Evolutionary conservation across 768 basidiomycete genomes (phyloP).

Genomic region (Amyloporia xantha): DNA sequence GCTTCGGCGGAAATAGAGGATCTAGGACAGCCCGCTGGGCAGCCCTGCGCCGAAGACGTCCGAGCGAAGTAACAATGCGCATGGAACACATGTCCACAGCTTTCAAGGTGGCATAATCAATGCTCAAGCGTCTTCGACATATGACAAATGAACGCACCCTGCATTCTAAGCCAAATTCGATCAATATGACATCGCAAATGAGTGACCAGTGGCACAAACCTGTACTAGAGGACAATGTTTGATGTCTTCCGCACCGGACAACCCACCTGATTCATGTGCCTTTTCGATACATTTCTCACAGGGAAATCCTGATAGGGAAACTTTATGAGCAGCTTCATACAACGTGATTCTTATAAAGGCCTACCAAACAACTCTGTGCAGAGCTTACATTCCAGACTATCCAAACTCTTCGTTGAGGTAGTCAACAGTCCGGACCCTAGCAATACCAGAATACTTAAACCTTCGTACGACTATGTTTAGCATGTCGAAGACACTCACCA

Average conservation of each 20-base stretch:
- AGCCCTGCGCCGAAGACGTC: background rate
- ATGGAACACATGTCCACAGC: constrained; percentile 3
- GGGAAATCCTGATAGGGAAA: constrained; percentile 2
- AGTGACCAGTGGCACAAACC: too few relatives aligned
- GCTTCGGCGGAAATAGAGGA: background rate
- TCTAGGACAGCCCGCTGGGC: constrained; percentile 1
- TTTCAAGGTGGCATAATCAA: background rate
- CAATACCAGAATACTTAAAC: background rate
- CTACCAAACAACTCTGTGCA: background rate
- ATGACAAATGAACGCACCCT: background rate
- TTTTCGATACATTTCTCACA: constrained; percentile 1
- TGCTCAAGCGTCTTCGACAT: background rate
- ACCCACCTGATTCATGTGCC: background rate
- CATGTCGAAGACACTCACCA: background rate
- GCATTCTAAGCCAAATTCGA: background rate
- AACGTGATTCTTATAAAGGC: background rate
- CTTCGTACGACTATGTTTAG: background rate
- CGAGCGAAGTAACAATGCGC: constrained; percentile 3
- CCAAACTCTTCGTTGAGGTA: too few relatives aligned
- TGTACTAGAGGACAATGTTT: background rate
- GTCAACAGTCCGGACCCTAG: too few relatives aligned
- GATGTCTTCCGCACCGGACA: background rate
- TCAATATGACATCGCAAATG: background rate
- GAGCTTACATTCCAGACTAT: background rate
- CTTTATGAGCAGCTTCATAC: background rate